phyloP scores from a whole-genome alignment of 164 flowering plant species.

The Echeveria elegans region DNA sequence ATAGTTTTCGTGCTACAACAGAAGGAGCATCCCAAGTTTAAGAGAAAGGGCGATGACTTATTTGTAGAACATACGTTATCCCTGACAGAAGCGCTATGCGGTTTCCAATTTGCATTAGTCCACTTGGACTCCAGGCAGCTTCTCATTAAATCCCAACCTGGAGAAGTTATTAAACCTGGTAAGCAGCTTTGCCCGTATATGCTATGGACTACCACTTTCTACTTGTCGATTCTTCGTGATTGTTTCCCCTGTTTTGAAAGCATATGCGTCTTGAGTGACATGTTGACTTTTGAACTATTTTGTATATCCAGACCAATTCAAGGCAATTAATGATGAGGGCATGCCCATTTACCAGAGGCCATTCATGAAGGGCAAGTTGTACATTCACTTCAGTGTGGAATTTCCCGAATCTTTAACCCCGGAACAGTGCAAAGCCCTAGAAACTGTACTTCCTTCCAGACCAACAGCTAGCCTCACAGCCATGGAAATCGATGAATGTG shows the following conservation, averaged over 20 bases:
- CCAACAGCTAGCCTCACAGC: slow-evolving; percentile 23
- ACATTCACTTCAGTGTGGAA: slow-evolving; percentile 14
- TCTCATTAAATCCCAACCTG: slow-evolving; percentile 30
- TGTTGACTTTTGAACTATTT: neutral
- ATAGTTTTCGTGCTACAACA: slow-evolving; percentile 59
- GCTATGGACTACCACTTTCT: neutral
- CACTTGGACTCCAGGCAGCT: slow-evolving; percentile 59
- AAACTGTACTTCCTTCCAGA: slow-evolving; percentile 26
- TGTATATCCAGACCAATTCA: slow-evolving; percentile 7
- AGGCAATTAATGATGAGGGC: slow-evolving; percentile 64
- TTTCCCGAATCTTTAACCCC: neutral
- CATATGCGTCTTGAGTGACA: neutral
- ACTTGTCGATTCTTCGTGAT: neutral
- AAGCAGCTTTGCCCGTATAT: neutral
- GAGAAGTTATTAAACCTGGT: neutral
- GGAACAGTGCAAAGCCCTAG: neutral
- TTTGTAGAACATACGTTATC: slow-evolving; percentile 44
- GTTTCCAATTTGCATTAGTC: slow-evolving; percentile 48
- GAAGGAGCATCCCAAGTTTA: slow-evolving; percentile 62
- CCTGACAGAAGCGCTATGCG: slow-evolving; percentile 58
- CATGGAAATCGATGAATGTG: slow-evolving; percentile 53
- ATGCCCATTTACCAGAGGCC: slow-evolving; percentile 64
- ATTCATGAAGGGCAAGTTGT: slow-evolving; percentile 56
- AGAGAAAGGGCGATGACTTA: slow-evolving; percentile 57
- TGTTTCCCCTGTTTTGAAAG: neutral